Conservation (phyloP, 2,329 filamentous ascomycete species). For the Ascosphaera apis region DNA sequence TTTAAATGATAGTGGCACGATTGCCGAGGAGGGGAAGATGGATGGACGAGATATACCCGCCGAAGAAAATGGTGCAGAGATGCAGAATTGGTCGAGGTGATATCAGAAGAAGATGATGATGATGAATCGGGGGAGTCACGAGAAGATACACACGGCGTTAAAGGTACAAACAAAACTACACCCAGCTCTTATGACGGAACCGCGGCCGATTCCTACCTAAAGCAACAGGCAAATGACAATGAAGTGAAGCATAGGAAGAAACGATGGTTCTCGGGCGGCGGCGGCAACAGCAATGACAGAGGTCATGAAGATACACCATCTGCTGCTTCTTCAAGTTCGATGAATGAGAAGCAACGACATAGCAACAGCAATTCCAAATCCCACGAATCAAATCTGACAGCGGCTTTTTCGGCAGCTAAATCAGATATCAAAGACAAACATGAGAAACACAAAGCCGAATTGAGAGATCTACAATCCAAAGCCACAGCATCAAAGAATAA, state of each 20-base stretch:
- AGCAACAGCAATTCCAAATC: no score
- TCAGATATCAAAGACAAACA: constrained; percentile 1
- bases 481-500: background rate
- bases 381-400: background rate
- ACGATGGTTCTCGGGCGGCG: constrained; percentile 17
- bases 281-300: constrained; percentile 11
- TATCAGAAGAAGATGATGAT: no score
- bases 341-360: constrained; percentile 2
- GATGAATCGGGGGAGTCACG: no score
- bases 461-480: constrained; percentile 2
- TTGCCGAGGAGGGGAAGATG: constrained; percentile 61
- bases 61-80: constrained; percentile 92
- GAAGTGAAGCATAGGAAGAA: constrained; percentile 10
- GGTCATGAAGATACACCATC: no score
- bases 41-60: constrained; percentile 85
- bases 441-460: constrained; percentile 5
- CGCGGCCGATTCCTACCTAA: background rate
- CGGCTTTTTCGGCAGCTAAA: background rate
- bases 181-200: background rate
- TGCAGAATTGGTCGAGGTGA: constrained; percentile 70
- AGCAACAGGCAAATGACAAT: background rate
- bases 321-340: constrained; percentile 5
- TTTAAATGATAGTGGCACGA: constrained; percentile 92
- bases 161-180: background rate
- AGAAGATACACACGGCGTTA: background rate